A percentile compares a stretch with the other conserved stretches of the same genome.
phyloP scores from a whole-genome alignment of 305 asterid genomes.

The Ilex paraguariensis region DNA sequence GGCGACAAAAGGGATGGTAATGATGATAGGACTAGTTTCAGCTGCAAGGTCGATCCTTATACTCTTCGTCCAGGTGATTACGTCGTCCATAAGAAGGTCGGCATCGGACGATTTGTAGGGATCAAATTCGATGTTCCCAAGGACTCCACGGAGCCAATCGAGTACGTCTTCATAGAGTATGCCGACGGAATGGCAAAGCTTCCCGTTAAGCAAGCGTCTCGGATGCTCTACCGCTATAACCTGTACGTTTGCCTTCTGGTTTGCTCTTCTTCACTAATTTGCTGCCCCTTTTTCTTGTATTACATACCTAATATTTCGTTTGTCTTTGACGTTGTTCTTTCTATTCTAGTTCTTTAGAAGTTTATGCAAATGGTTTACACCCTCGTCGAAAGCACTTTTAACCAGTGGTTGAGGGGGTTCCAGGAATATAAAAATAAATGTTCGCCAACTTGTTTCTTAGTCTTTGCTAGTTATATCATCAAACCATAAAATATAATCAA shows the following conservation, averaged over 20 bases:
- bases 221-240: constrained; percentile 84
- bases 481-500: too few species aligned
- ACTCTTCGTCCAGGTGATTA: constrained; percentile 77
- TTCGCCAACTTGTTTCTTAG: too few species aligned
- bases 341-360: too few species aligned
- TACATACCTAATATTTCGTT: too few species aligned
- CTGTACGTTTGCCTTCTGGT: constrained; percentile 46
- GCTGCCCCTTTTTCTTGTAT: too few species aligned
- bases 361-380: too few species aligned
- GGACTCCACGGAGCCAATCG: constrained; percentile 49
- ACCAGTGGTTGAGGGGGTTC: too few species aligned
- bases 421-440: too few species aligned
- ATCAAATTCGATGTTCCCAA: constrained; percentile 65
- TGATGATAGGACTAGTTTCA: constrained; percentile 20
- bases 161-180: constrained; percentile 86
- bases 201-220: constrained; percentile 80
- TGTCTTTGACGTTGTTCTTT: too few species aligned
- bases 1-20: constrained; percentile 30
- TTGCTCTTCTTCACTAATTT: neutral
- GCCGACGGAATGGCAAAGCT: constrained; percentile 97
- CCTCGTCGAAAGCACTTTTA: too few species aligned
- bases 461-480: too few species aligned
- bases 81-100: constrained; percentile 91
- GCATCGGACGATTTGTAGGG: constrained; percentile 74
- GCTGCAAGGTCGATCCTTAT: constrained; percentile 85